Percentiles rank a stretch among this genome's conserved stretches.
Evolutionary conservation across 176 grass and related monocot species (phyloP).

Genomic region (Oryza rufipogon): DNA sequence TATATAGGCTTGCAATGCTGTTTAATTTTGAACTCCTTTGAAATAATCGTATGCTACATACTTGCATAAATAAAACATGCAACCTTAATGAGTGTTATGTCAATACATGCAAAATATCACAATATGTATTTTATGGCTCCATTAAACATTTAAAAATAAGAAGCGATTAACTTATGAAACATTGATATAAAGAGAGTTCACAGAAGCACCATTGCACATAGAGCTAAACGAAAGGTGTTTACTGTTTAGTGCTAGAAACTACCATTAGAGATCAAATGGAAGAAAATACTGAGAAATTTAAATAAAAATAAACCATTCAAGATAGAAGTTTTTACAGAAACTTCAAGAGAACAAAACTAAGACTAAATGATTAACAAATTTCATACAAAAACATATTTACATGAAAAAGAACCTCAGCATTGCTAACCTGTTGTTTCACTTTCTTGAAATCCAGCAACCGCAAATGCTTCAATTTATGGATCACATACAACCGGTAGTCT

Average conservation of each 20-base stretch:
- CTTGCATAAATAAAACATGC: constrained; percentile 5
- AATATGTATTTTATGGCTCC: not conserved
- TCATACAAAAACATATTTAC: not conserved
- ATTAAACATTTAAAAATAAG: not conserved
- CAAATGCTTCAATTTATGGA: constrained; percentile 90
- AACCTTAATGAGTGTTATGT: not conserved
- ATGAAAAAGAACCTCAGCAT: not conserved
- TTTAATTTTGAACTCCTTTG: not conserved
- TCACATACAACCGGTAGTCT: constrained; percentile 93
- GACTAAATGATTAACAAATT: constrained; percentile 16
- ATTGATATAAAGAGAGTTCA: not conserved
- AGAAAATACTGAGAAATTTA: constrained; percentile 8
- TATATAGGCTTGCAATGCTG: not conserved
- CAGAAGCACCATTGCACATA: not conserved
- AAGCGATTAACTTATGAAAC: not conserved
- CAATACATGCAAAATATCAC: not conserved
- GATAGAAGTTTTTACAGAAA: not conserved
- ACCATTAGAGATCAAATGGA: not conserved
- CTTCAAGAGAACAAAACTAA: constrained; percentile 18
- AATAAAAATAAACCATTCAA: not conserved
- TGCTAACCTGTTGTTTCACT: constrained; percentile 94
- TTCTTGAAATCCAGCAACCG: constrained; percentile 92
- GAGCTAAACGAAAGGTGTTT: not conserved
- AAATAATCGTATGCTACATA: not conserved
- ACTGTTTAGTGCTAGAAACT: not conserved